These are phyloP conservation scores for Cryptosporidium andersoni DNA, from an alignment of 169 alveolate genomes.

Conservation along the genomic window DNA sequence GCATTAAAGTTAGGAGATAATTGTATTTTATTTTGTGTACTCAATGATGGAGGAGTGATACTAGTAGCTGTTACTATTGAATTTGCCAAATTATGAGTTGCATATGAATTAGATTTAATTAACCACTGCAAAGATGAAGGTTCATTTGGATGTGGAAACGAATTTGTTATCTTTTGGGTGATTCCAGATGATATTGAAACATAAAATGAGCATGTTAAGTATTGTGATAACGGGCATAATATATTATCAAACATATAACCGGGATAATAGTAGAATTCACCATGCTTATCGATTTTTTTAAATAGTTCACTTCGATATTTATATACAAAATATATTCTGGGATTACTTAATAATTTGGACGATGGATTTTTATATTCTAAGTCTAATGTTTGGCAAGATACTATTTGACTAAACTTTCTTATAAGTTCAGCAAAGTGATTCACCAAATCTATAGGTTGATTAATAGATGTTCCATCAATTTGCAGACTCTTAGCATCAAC, in stretches of 20 bases:
- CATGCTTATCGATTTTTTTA: neutral
- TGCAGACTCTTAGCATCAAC: constrained; percentile 38
- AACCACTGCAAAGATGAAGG: neutral
- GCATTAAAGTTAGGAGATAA: neutral
- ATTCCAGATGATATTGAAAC: constrained; percentile 65
- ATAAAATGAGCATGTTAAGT: constrained; percentile 59
- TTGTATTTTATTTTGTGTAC: constrained; percentile 9
- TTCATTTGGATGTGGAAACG: neutral
- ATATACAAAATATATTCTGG: neutral
- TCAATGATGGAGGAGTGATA: neutral
- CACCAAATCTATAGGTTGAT: constrained; percentile 36
- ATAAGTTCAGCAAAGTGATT: constrained; percentile 27
- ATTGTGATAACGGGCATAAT: constrained; percentile 47
- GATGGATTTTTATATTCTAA: neutral
- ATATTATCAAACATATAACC: constrained; percentile 43
- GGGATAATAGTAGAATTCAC: constrained; percentile 53
- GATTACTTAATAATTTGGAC: neutral
- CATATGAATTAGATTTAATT: neutral
- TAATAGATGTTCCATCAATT: constrained; percentile 11
- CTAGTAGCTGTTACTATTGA: neutral
- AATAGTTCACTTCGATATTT: neutral
- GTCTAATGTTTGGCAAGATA: constrained; percentile 32
- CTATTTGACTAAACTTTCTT: constrained; percentile 5
- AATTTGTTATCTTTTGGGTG: constrained; percentile 43
- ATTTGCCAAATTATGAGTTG: constrained; percentile 49